phyloP scores from a whole-genome alignment of 2,329 filamentous ascomycete species.

The Fusarium piperis region DNA sequence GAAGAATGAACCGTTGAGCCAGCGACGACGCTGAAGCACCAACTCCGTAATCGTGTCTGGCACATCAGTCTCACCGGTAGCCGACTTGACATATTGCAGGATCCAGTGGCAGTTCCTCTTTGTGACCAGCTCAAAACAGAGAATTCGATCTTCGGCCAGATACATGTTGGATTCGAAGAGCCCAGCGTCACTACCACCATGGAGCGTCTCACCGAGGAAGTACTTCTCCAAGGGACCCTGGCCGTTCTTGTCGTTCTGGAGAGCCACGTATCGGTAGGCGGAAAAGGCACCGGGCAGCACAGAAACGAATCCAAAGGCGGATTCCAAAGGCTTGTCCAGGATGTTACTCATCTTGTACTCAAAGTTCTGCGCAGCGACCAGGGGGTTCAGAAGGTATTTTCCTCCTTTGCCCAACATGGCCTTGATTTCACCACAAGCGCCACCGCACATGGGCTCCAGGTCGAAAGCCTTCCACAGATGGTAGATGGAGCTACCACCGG shows the following conservation, averaged over 20 bases:
- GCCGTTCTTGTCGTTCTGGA: constrained; percentile 96
- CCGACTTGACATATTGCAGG: constrained; percentile 97
- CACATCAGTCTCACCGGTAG: constrained; percentile 96
- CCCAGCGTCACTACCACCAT: constrained; percentile 88
- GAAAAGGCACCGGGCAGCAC: constrained; percentile 97
- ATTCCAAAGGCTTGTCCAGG: constrained; percentile 96
- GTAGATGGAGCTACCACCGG: constrained; percentile 94
- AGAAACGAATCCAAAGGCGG: constrained; percentile 96
- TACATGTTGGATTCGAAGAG: constrained; percentile 99
- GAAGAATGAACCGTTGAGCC: constrained; percentile 98
- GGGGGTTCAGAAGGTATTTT: constrained; percentile 89
- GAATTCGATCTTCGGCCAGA: constrained; percentile 96
- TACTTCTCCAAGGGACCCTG: constrained; percentile 95
- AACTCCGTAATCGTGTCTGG: constrained; percentile 94
- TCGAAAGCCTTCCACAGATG: constrained; percentile 99
- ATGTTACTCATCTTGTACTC: constrained; percentile 99
- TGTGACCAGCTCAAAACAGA: constrained; percentile 97
- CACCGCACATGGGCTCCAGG: constrained; percentile 95
- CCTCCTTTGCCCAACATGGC: constrained; percentile 89
- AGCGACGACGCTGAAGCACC: constrained; percentile 93
- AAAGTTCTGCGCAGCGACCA: constrained; percentile 97
- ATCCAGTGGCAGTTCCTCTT: constrained; percentile 99
- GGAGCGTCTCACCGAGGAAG: constrained; percentile 95
- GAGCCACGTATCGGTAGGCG: constrained; percentile 92
- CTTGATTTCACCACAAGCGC: constrained; percentile 98